Conservation (phyloP, 495 filamentous ascomycete genomes). For the Penicillium simplicissimum region DNA sequence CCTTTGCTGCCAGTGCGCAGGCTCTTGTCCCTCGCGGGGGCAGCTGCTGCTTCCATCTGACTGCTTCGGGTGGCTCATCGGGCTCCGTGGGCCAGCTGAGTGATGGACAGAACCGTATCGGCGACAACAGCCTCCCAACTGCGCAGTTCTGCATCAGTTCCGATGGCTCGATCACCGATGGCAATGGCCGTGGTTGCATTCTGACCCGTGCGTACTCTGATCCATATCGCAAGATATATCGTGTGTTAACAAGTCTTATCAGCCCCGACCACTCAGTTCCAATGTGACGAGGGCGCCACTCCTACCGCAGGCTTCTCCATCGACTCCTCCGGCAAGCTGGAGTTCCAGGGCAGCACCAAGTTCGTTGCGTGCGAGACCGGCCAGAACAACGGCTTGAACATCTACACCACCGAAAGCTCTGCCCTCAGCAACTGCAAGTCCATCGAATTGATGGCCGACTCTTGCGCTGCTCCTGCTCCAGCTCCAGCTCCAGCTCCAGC, state of each 20-base stretch:
- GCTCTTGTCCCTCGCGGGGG: slow-evolving; percentile 35
- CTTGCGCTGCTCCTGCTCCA: slow-evolving; percentile 10
- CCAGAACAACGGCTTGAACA: slow-evolving; percentile 46
- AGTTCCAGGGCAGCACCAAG: slow-evolving; percentile 40
- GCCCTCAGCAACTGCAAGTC: slow-evolving; percentile 43
- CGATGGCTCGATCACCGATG: slow-evolving; percentile 50
- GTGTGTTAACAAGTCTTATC: slow-evolving; percentile 15
- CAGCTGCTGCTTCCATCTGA: slow-evolving; percentile 51
- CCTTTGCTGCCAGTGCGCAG: slow-evolving; percentile 36
- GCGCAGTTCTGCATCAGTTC: slow-evolving; percentile 45
- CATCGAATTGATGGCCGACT: slow-evolving; percentile 10
- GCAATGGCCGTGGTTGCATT: slow-evolving; percentile 55
- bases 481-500: background rate
- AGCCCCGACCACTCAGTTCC: slow-evolving; percentile 61
- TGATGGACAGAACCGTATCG: slow-evolving; percentile 56
- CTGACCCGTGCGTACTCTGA: slow-evolving; percentile 44
- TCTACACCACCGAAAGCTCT: slow-evolving; percentile 48
- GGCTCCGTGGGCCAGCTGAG: slow-evolving; percentile 52
- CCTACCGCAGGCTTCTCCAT: slow-evolving; percentile 50
- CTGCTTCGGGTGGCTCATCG: slow-evolving; percentile 42
- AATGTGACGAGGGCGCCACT: slow-evolving; percentile 58
- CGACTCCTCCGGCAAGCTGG: slow-evolving; percentile 46
- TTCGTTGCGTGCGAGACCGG: slow-evolving; percentile 58
- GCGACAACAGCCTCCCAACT: slow-evolving; percentile 35
- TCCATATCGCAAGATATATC: background rate